phyloP scores from a whole-genome alignment of 805 yeast genomes.

The Wickerhamomyces bisporus region DNA sequence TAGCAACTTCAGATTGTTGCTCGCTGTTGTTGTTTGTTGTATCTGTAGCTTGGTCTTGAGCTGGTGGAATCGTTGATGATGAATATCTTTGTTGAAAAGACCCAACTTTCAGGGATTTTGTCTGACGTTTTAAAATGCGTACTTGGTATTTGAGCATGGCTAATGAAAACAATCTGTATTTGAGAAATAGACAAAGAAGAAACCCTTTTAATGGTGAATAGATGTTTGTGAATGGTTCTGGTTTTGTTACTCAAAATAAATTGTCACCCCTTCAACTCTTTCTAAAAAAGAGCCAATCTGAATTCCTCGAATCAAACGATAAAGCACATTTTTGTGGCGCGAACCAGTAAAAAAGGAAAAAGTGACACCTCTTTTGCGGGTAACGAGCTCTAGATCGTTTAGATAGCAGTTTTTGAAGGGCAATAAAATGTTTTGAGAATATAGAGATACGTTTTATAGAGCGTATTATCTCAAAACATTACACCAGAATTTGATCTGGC shows the following conservation, averaged over 20 bases:
- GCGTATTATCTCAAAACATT: too few species aligned
- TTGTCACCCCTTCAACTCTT: neutral
- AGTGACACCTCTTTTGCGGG: slow-evolving; percentile 1
- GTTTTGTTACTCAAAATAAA: too few species aligned
- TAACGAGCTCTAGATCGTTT: neutral
- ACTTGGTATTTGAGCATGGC: neutral
- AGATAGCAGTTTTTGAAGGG: too few species aligned
- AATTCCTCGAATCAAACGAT: neutral
- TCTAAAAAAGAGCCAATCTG: neutral
- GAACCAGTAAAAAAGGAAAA: neutral
- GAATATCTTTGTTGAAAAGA: neutral
- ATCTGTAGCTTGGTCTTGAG: neutral
- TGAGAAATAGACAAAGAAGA: too few species aligned
- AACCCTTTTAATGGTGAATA: too few species aligned
- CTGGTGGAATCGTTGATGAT: neutral
- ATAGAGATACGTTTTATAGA: too few species aligned
- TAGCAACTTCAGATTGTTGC: neutral
- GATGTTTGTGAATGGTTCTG: too few species aligned
- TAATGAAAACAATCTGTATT: too few species aligned
- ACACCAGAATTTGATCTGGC: too few species aligned
- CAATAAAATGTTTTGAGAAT: too few species aligned
- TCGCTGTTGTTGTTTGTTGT: neutral
- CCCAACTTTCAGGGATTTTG: neutral
- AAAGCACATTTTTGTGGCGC: neutral
- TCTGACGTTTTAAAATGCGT: neutral